Conservation (phyloP, 2,329 filamentous ascomycete genomes). For the Lecanosticta acicola region DNA sequence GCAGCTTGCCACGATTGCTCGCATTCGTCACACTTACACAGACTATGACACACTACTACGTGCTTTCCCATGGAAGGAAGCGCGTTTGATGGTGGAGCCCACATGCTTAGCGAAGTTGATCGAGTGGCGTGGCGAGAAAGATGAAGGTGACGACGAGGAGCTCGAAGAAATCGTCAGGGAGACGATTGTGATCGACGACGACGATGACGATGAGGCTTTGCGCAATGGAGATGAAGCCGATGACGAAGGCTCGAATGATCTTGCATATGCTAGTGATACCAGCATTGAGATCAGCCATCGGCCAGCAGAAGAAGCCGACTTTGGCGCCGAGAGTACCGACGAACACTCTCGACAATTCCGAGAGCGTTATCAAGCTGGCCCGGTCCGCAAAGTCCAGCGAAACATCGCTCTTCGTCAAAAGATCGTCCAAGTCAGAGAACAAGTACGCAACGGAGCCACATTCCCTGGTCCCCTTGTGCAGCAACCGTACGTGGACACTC, state of each 20-base stretch:
- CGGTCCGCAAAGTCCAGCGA: constrained; percentile 12
- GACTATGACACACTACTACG: constrained; percentile 56
- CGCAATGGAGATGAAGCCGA: constrained; percentile 14
- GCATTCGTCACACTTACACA: constrained; percentile 58
- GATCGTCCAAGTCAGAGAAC: constrained; percentile 17
- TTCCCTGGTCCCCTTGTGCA: too few relatives aligned
- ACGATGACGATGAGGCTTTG: constrained; percentile 45
- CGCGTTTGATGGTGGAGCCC: constrained; percentile 51
- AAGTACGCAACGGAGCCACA: constrained; percentile 14
- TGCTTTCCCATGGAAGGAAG: constrained; percentile 48
- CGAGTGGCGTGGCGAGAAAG: constrained; percentile 58
- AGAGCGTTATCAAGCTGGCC: constrained; percentile 15
- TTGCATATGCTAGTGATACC: constrained; percentile 24
- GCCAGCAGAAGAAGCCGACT: constrained; percentile 22
- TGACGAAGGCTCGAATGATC: constrained; percentile 18
- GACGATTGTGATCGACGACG: constrained; percentile 59
- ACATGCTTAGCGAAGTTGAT: constrained; percentile 52
- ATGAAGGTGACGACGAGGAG: constrained; percentile 41
- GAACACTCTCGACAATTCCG: constrained; percentile 20
- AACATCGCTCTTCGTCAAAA: constrained; percentile 16
- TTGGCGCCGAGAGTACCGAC: constrained; percentile 26
- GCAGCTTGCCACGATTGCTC: constrained; percentile 57
- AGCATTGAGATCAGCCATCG: constrained; percentile 28
- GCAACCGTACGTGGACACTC: not conserved
- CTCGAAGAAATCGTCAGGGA: constrained; percentile 59